Evolutionary conservation across 192 early-diverging fungal species (phyloP).

Genomic region (Gaertneriomyces sp.): DNA sequence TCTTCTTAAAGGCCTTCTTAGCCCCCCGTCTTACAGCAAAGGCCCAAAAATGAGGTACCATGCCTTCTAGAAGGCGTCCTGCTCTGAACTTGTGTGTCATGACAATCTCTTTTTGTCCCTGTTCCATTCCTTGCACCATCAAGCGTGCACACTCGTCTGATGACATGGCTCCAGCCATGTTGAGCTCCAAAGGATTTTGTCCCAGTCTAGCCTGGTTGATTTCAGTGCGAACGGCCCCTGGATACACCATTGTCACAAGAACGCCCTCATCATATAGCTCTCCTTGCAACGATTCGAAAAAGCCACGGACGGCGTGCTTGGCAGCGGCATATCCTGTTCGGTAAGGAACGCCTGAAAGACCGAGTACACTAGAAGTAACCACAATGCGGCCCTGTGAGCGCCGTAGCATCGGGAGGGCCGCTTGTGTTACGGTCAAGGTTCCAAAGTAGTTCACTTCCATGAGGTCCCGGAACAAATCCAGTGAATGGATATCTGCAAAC

Average conservation of each 20-base stretch:
- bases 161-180: not conserved
- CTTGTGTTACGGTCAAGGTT: conserved; percentile 21
- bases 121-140: conserved; percentile 56
- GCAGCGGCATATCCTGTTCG: conserved; percentile 61
- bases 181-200: not conserved
- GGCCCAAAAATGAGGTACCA: conserved; percentile 1
- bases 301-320: conserved; percentile 79
- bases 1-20: not conserved
- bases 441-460: conserved; percentile 30
- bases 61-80: not conserved
- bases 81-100: conserved; percentile 28
- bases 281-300: conserved; percentile 73
- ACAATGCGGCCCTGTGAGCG: conserved; percentile 46
- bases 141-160: conserved; percentile 44
- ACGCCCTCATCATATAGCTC: conserved; percentile 51
- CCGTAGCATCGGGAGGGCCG: conserved; percentile 33
- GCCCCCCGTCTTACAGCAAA: not conserved
- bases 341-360: conserved; percentile 66
- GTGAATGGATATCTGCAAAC: conserved; percentile 29
- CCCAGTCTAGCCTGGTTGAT: conserved; percentile 25
- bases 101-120: conserved; percentile 48
- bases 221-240: conserved; percentile 72
- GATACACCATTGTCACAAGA: conserved; percentile 64
- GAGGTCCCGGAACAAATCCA: conserved; percentile 24
- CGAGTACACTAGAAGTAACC: conserved; percentile 70